phyloP scores from a whole-genome alignment of 2,329 filamentous ascomycete genomes.

The Microdochium bolleyi region DNA sequence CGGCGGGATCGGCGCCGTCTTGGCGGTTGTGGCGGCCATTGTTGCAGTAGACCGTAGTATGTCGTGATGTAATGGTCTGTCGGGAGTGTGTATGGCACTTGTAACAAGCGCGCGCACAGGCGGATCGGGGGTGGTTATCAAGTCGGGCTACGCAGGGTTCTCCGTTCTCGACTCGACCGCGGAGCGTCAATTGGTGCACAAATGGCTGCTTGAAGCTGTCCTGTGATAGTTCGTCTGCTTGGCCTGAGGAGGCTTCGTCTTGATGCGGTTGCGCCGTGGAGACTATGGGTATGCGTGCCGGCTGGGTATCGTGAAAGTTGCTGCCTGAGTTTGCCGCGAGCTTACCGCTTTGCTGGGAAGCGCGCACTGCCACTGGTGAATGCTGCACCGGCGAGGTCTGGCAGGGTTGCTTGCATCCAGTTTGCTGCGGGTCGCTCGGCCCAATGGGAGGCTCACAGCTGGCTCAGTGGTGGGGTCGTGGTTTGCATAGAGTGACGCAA shows the following conservation, averaged over 20 bases:
- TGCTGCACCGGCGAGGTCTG: not conserved
- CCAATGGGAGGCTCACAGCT: too few species aligned
- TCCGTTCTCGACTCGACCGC: too few species aligned
- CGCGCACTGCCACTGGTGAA: not conserved
- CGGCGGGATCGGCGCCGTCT: slow-evolving; percentile 50
- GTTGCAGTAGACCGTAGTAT: not conserved
- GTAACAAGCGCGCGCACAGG: too few species aligned
- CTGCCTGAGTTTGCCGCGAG: not conserved
- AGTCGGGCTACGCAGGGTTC: too few species aligned
- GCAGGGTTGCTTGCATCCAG: not conserved
- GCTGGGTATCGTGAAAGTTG: not conserved
- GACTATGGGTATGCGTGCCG: not conserved
- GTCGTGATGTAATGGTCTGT: not conserved
- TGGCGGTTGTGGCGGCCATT: slow-evolving; percentile 23
- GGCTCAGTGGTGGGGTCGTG: not conserved
- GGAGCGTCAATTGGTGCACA: too few species aligned
- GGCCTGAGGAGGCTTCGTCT: not conserved
- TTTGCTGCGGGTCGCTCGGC: not conserved
- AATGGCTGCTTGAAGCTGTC: too few species aligned
- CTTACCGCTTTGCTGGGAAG: not conserved
- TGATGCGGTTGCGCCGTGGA: not conserved
- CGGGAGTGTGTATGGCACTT: not conserved
- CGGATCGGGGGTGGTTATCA: too few species aligned
- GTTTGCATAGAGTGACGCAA: not conserved
- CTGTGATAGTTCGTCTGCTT: too few species aligned